A percentile compares a stretch with the other conserved stretches of the same genome.
Conservation (phyloP, 441 rosid genomes). For the Jatropha multifida region DNA sequence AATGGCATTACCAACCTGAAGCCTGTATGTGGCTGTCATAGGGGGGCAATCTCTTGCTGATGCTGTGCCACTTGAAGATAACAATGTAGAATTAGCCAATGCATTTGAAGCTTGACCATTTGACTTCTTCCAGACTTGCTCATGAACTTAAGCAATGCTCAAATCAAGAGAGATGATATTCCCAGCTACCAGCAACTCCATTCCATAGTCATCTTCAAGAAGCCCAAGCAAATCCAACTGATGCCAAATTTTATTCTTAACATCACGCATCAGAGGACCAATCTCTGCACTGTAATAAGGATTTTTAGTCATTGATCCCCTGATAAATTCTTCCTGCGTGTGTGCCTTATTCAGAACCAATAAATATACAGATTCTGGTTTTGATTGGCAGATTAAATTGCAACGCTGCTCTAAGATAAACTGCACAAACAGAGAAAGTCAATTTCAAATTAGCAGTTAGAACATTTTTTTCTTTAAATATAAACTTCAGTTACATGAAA, state of each 20-base stretch:
- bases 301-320: constrained; percentile 99
- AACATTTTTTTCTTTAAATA: background rate
- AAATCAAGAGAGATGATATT: constrained; percentile 98
- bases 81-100: constrained; percentile 58
- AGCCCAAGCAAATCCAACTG: constrained; percentile 92
- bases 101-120: constrained; percentile 72
- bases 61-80: constrained; percentile 62
- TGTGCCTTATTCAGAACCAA: constrained; percentile 97
- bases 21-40: constrained; percentile 98
- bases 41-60: constrained; percentile 90
- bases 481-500: too few species aligned
- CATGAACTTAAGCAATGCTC: constrained; percentile 98
- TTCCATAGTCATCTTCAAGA: constrained; percentile 96
- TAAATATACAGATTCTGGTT: constrained; percentile 85
- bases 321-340: constrained; percentile 98
- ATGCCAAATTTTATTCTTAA: constrained; percentile 97
- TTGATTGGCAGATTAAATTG: constrained; percentile 99
- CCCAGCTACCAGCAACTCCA: constrained; percentile 99
- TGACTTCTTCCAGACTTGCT: constrained; percentile 99
- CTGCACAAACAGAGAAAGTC: constrained; percentile 56
- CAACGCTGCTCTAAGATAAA: constrained; percentile 99
- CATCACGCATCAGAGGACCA: constrained; percentile 99
- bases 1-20: constrained; percentile 64
- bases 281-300: constrained; percentile 99
- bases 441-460: constrained; percentile 22